These are phyloP conservation scores for Spathaspora passalidarum DNA, from an alignment of 805 yeast genomes.

Conservation along the genomic window DNA sequence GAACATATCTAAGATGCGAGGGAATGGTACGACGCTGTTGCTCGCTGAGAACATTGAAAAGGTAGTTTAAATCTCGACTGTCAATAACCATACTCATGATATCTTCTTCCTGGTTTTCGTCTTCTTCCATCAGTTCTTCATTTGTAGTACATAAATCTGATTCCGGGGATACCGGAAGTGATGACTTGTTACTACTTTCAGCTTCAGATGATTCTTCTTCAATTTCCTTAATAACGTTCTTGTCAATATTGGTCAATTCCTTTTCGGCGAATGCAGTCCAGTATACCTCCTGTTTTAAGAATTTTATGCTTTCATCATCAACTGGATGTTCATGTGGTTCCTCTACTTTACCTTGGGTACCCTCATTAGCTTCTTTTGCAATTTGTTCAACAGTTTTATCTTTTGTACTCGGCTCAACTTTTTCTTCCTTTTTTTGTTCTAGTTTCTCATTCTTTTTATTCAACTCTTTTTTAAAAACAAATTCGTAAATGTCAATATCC, in stretches of 20 bases:
- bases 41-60: slow-evolving; percentile 21
- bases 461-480: not conserved
- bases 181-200: not conserved
- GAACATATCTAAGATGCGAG: slow-evolving; percentile 30
- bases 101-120: not conserved
- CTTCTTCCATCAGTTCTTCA: not conserved
- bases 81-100: slow-evolving; percentile 14
- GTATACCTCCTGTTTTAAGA: not conserved
- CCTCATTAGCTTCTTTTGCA: not conserved
- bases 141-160: not conserved
- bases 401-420: slow-evolving; percentile 4
- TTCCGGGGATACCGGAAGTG: not conserved
- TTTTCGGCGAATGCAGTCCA: slow-evolving; percentile 2
- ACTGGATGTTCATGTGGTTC: not conserved
- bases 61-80: slow-evolving; percentile 22
- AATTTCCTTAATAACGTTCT: not conserved
- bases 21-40: slow-evolving; percentile 26
- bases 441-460: not conserved
- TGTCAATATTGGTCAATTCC: not conserved
- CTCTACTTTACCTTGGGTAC: not conserved
- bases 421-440: slow-evolving; percentile 36
- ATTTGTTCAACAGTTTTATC: not conserved
- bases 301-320: not conserved
- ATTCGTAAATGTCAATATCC: not conserved
- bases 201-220: not conserved